Evolutionary conservation across 768 basidiomycete genomes (phyloP), one percentile per base, ranked within the genome.

Genomic region (Agaricus bisporus): DNA sequence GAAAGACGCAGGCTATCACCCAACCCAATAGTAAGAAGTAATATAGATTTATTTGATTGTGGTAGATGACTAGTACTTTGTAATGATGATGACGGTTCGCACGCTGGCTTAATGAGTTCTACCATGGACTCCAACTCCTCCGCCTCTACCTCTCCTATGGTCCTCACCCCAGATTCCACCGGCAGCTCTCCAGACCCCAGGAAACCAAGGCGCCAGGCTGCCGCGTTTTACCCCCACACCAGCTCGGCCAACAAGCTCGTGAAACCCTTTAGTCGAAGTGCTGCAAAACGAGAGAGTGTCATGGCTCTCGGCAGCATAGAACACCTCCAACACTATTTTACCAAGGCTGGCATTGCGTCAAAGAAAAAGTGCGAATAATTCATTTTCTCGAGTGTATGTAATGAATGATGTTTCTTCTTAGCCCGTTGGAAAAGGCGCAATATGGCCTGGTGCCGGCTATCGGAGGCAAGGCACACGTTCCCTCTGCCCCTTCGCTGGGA

Each of bases 291-390:
- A 41, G 90, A 92, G 67, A 92, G 89, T 61, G 94, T 98, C 17
- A 88, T 95, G 83, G 83, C 91, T 0, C 71, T 98, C 15, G 94
- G 94, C n/a, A 93, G 91, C 65, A 98, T 98, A 60, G 89, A 95
- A 65, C 91, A 97, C 66, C 79, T 98, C 39, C 95, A 98, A 69
- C 86, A 94, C 63, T 95, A 94, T 65, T 98, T 95, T 63, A 91
- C 89, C 7, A 93, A 93, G 77, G 83, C 88, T 0, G 91, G 91
- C 1, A 78, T 93, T 51, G 78, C 77, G 22, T 76, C 86, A 32
- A 82, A 85, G 72, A 78, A 77, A 69, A 80, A 81, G 91, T 87
- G 70, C 71, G 86, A 74, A 8, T 32, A 2, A 4, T 3, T 11
- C 32, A 11, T 7, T 32, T 2, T 4, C 11, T 32, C 32, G 22